phyloP scores from a whole-genome alignment of 805 yeast species.

The Yarrowia porcina region DNA sequence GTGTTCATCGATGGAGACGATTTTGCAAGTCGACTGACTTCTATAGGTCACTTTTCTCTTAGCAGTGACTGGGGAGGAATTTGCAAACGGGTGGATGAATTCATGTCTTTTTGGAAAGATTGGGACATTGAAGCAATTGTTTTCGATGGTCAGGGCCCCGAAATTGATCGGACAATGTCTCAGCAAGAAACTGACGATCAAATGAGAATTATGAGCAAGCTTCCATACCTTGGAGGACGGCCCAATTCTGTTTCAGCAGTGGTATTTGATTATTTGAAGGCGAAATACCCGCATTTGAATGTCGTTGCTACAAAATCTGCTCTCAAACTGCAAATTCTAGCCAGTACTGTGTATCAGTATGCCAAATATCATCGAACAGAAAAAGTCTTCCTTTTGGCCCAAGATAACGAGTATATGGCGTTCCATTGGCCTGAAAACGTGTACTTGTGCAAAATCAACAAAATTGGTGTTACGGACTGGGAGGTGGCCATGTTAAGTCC shows the following conservation, averaged over 20 bases:
- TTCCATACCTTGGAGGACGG: background rate
- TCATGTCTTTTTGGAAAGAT: background rate
- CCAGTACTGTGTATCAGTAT: background rate
- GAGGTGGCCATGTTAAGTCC: background rate
- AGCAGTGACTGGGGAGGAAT: background rate
- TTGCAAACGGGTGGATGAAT: background rate
- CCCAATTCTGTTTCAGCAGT: background rate
- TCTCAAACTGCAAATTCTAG: background rate
- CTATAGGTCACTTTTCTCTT: background rate
- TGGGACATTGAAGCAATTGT: slow-evolving; percentile 2
- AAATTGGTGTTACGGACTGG: background rate
- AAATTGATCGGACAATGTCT: background rate
- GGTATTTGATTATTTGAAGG: background rate
- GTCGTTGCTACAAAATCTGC: background rate
- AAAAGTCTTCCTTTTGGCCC: background rate
- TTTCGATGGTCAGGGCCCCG: slow-evolving; percentile 17
- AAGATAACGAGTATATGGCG: background rate
- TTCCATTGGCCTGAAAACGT: slow-evolving; percentile 6
- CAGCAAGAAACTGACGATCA: background rate
- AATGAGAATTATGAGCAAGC: background rate
- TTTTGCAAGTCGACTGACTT: background rate
- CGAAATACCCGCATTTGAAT: background rate
- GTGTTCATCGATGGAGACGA: slow-evolving; percentile 9
- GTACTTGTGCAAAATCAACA: background rate
- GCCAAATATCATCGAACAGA: background rate